A percentile compares a stretch with the other conserved stretches of the same genome.
These are phyloP conservation scores for Microdochium bolleyi DNA, from an alignment of 2,329 filamentous ascomycete species.

Conservation along the genomic window DNA sequence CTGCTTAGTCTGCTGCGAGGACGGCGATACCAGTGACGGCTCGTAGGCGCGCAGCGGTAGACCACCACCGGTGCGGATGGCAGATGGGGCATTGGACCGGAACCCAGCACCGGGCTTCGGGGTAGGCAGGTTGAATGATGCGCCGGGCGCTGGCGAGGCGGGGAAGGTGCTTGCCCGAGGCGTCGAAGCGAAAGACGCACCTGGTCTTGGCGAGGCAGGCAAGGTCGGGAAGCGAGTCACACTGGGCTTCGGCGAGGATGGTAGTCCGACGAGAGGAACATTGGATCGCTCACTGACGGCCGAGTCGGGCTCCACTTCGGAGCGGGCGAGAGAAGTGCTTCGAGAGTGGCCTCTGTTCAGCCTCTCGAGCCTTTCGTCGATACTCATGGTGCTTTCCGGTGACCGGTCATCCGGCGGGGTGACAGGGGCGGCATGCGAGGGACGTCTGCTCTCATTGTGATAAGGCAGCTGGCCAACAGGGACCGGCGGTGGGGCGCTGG, in stretches of 20 bases:
- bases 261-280: constrained; percentile 42
- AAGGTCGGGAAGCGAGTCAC: constrained; percentile 24
- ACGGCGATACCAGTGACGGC: constrained; percentile 43
- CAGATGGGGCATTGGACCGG: constrained; percentile 40
- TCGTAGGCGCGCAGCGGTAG: constrained; percentile 57
- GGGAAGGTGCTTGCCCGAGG: neutral
- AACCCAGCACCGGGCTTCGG: constrained; percentile 45
- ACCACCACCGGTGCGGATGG: constrained; percentile 46
- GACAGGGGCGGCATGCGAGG: constrained; percentile 30
- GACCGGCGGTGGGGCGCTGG: constrained; percentile 48
- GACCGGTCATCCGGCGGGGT: constrained; percentile 34
- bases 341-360: constrained; percentile 28
- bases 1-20: constrained; percentile 48
- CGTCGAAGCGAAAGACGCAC: constrained; percentile 16
- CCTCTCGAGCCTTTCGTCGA: constrained; percentile 45
- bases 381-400: constrained; percentile 40
- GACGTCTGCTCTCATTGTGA: constrained; percentile 19
- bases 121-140: constrained; percentile 28
- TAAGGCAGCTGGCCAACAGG: constrained; percentile 36
- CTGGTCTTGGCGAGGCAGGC: constrained; percentile 25
- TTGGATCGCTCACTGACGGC: constrained; percentile 44
- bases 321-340: constrained; percentile 26
- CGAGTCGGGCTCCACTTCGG: constrained; percentile 40
- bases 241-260: constrained; percentile 32
- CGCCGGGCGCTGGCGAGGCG: neutral